Evolutionary conservation across 2,329 filamentous ascomycete species (phyloP).

Genomic region (Trichoderma sp.): DNA sequence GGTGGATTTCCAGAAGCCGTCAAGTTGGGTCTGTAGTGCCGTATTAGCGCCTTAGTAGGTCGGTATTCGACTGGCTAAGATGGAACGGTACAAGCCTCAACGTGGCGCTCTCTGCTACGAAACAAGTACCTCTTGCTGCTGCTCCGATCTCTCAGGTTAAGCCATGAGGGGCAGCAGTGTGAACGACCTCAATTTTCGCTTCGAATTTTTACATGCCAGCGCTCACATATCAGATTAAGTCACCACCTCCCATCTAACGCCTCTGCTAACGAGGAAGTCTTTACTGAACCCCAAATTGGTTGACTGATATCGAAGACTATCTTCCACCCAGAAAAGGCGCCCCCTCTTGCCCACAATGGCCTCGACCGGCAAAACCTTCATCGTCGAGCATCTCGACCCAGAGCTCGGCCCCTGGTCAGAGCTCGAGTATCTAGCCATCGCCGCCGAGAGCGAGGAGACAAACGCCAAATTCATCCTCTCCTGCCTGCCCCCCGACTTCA

Average conservation of each 20-base stretch:
- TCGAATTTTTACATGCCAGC: conserved; percentile 5
- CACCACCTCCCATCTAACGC: neutral
- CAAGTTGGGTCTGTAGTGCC: neutral
- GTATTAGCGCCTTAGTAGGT: neutral
- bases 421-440: conserved; percentile 88
- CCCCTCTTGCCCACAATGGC: conserved; percentile 40
- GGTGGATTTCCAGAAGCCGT: too few species aligned
- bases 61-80: neutral
- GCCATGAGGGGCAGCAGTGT: neutral
- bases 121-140: neutral
- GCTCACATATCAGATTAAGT: neutral
- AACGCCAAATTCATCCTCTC: conserved; percentile 77
- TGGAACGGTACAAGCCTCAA: neutral
- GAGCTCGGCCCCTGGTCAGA: conserved; percentile 94
- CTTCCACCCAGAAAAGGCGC: neutral
- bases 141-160: too few species aligned
- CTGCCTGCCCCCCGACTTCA: conserved; percentile 71
- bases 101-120: too few species aligned
- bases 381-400: conserved; percentile 94
- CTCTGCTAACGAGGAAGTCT: neutral
- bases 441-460: conserved; percentile 70
- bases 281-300: neutral
- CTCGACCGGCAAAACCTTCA: conserved; percentile 68
- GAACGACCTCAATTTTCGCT: conserved; percentile 11
- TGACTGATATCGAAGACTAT: too few species aligned